phyloP scores from a whole-genome alignment of 2,329 filamentous ascomycete species.

The Podosphaera fusca region DNA sequence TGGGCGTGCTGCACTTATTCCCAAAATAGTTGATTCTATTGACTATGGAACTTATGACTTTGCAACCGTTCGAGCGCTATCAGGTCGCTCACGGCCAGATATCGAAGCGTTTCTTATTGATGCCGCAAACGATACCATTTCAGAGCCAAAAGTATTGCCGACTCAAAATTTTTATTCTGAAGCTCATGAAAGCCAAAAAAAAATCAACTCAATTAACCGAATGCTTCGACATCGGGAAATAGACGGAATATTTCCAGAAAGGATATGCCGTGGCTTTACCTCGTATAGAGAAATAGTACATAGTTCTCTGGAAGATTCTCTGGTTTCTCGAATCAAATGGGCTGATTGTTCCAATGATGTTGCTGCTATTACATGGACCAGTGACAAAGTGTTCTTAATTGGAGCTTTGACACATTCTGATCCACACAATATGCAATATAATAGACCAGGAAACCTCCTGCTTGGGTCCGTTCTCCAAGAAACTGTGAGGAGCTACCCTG shows the following conservation, averaged over 20 bases:
- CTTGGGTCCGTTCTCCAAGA: conserved; percentile 26
- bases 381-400: conserved; percentile 29
- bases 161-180: background rate
- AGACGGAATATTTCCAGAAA: conserved; percentile 6
- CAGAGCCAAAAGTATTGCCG: background rate
- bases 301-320: conserved; percentile 23
- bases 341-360: conserved; percentile 39
- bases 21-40: conserved; percentile 1
- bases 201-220: background rate
- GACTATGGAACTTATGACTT: background rate
- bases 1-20: background rate
- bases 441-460: conserved; percentile 37
- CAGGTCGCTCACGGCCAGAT: background rate
- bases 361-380: conserved; percentile 32
- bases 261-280: conserved; percentile 5
- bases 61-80: background rate
- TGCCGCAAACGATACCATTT: background rate
- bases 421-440: conserved; percentile 40
- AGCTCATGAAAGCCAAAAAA: background rate
- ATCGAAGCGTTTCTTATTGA: conserved; percentile 1
- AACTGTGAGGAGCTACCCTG: conserved; percentile 26
- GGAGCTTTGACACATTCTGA: conserved; percentile 41
- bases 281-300: conserved; percentile 8
- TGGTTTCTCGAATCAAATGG: conserved; percentile 30
- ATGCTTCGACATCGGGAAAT: conserved; percentile 11